A percentile compares a stretch with the other conserved stretches of the same genome.
phyloP scores from a whole-genome alignment of 2,329 filamentous ascomycete species.

The Botryosphaeria dothidea region DNA sequence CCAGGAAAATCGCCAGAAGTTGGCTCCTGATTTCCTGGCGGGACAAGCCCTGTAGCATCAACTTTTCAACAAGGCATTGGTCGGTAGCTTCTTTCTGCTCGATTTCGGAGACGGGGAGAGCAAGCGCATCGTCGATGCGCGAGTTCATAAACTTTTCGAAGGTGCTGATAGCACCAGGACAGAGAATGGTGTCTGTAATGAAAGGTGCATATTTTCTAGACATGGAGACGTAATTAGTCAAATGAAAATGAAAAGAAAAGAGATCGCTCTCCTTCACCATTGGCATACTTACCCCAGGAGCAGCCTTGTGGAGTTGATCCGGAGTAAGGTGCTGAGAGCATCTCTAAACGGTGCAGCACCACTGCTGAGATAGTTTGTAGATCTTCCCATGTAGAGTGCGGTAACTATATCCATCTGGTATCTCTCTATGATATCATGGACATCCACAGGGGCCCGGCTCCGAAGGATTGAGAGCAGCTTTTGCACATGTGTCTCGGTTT shows the following conservation, averaged over 20 bases:
- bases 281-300: neutral
- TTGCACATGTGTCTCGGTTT: neutral
- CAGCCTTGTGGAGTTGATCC: neutral
- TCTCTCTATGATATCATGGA: neutral
- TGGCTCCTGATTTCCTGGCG: neutral
- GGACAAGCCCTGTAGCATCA: neutral
- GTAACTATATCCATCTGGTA: neutral
- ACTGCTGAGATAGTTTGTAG: neutral
- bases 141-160: neutral
- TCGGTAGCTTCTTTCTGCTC: neutral
- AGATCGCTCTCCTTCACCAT: too few species aligned
- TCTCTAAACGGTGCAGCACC: neutral
- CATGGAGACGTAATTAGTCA: too few species aligned
- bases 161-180: neutral
- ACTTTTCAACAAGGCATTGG: neutral
- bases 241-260: too few species aligned
- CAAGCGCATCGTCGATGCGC: neutral
- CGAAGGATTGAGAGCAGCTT: neutral
- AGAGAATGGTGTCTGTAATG: neutral
- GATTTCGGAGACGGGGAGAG: neutral
- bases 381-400: neutral
- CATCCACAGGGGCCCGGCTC: neutral
- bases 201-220: neutral
- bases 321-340: neutral
- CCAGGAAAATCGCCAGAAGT: neutral